Evolutionary conservation across 1,284 basidiomycete genomes (phyloP).

Genomic region (Rhodotorula sp.): DNA sequence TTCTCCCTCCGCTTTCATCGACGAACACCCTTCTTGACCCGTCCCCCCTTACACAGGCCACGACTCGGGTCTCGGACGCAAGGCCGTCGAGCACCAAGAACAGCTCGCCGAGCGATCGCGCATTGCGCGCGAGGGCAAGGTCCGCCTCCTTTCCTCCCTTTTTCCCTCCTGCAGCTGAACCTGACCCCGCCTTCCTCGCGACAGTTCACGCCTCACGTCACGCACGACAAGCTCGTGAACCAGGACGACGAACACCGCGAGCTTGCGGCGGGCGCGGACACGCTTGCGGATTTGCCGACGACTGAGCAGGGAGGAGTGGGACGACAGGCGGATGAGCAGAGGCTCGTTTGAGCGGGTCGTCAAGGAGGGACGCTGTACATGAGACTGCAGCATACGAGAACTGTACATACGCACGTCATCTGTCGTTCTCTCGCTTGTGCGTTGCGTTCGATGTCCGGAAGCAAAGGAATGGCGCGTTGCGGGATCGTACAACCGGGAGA

Average conservation of each 20-base stretch:
- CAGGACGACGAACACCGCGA: slow-evolving; percentile 18
- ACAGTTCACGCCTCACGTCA: slow-evolving; percentile 30
- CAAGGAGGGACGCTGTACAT: neutral
- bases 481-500: neutral
- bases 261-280: neutral
- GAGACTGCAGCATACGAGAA: neutral
- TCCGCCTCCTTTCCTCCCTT: no score
- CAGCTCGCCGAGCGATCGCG: slow-evolving; percentile 33
- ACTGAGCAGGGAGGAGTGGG: neutral
- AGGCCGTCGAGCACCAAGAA: slow-evolving; percentile 28
- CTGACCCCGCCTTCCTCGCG: no score
- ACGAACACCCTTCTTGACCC: no score
- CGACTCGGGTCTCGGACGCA: slow-evolving; percentile 19
- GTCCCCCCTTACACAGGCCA: neutral
- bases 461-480: neutral
- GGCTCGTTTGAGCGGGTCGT: neutral
- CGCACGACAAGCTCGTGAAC: slow-evolving; percentile 25
- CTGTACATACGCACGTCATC: no score
- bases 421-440: no score
- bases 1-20: neutral
- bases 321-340: neutral
- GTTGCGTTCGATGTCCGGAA: neutral
- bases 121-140: slow-evolving; percentile 17
- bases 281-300: neutral
- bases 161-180: no score